These are phyloP conservation scores for Kazachstania bromeliacearum DNA, from an alignment of 805 yeast species.

Conservation along the genomic window DNA sequence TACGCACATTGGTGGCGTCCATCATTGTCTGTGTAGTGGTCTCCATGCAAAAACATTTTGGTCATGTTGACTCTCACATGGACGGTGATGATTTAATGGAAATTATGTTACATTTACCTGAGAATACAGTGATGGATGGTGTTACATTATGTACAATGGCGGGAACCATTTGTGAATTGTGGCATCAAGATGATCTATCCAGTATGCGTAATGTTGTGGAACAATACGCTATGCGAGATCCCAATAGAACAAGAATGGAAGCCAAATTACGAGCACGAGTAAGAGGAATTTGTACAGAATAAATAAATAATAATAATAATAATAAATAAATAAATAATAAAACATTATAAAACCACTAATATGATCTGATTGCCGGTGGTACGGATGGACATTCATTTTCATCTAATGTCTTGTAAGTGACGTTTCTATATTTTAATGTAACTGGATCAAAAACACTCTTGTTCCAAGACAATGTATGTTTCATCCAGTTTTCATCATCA, in stretches of 20 bases:
- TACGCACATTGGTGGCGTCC: slow-evolving; percentile 17
- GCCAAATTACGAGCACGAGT: slow-evolving; percentile 20
- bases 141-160: slow-evolving; percentile 20
- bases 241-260: slow-evolving; percentile 21
- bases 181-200: slow-evolving; percentile 12
- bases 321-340: not conserved
- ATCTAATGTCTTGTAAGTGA: slow-evolving; percentile 75
- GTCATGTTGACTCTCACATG: slow-evolving; percentile 8
- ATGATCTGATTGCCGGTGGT: slow-evolving; percentile 95
- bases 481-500: slow-evolving; percentile 96
- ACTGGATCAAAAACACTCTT: slow-evolving; percentile 58
- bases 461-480: slow-evolving; percentile 94
- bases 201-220: slow-evolving; percentile 18
- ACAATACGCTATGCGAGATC: slow-evolving; percentile 18
- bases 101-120: slow-evolving; percentile 17
- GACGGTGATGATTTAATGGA: slow-evolving; percentile 26
- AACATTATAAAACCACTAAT: slow-evolving; percentile 34
- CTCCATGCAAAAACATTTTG: not conserved
- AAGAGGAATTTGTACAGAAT: slow-evolving; percentile 6
- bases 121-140: slow-evolving; percentile 10
- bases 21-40: slow-evolving; percentile 18
- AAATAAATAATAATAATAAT: not conserved
- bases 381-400: slow-evolving; percentile 88
- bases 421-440: slow-evolving; percentile 74
- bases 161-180: slow-evolving; percentile 22